phyloP scores from a whole-genome alignment of 2,329 filamentous ascomycete species.

The Penicillium janthinellum region DNA sequence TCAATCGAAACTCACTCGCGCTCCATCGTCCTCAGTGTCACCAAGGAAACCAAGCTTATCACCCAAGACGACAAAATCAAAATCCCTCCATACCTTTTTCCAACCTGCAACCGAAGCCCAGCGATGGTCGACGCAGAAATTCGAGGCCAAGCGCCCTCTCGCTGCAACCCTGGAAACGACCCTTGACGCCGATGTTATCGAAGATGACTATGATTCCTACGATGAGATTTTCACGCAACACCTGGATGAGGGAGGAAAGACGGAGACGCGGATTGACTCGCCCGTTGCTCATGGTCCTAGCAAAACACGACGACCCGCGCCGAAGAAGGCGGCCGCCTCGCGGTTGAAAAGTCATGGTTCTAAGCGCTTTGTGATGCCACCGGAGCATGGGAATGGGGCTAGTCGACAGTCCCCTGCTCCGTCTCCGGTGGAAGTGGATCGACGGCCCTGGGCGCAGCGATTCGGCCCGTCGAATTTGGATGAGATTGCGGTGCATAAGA shows the following conservation, averaged over 20 bases:
- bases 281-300: slow-evolving; percentile 8
- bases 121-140: slow-evolving; percentile 39
- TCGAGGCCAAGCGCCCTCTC: slow-evolving; percentile 22
- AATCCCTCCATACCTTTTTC: slow-evolving; percentile 47
- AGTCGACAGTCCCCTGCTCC: slow-evolving; percentile 14
- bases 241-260: slow-evolving; percentile 27
- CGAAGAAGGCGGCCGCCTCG: slow-evolving; percentile 20
- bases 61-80: slow-evolving; percentile 25
- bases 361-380: slow-evolving; percentile 34
- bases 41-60: slow-evolving; percentile 27
- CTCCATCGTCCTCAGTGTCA: slow-evolving; percentile 32
- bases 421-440: slow-evolving; percentile 44
- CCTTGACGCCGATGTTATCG: slow-evolving; percentile 42
- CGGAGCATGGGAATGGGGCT: background rate
- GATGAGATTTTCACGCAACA: slow-evolving; percentile 41
- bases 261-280: slow-evolving; percentile 6
- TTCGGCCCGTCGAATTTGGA: slow-evolving; percentile 75
- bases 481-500: slow-evolving; percentile 92
- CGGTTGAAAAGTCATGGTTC: slow-evolving; percentile 14
- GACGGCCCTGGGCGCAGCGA: slow-evolving; percentile 82
- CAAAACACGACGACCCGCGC: slow-evolving; percentile 12
- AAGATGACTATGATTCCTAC: slow-evolving; percentile 44
- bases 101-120: slow-evolving; percentile 42
- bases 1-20: slow-evolving; percentile 12
- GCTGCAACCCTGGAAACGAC: slow-evolving; percentile 17